phyloP scores from a whole-genome alignment of 2,329 filamentous ascomycete species.

The Tolypocladium pustulatum region DNA sequence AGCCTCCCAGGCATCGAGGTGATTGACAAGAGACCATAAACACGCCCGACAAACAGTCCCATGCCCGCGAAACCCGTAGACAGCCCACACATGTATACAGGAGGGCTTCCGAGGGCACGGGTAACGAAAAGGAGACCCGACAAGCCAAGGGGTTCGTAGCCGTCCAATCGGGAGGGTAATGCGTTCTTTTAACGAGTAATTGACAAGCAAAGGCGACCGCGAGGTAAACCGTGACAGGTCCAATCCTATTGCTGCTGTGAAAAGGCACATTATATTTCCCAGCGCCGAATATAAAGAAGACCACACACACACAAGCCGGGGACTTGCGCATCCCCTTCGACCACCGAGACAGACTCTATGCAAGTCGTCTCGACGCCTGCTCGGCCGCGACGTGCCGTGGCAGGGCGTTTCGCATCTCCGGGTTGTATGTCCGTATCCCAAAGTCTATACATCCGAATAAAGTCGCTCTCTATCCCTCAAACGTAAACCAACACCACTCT shows the following conservation, averaged over 20 bases:
- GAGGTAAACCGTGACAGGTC: conserved; percentile 11
- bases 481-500: conserved; percentile 15
- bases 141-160: conserved; percentile 6
- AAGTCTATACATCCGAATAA: conserved; percentile 24
- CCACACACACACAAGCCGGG: conserved; percentile 13
- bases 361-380: neutral
- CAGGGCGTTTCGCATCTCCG: conserved; percentile 13
- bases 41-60: conserved; percentile 16
- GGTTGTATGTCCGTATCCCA: conserved; percentile 25
- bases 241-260: conserved; percentile 12
- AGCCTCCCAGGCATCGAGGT: conserved; percentile 14
- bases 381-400: neutral
- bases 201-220: conserved; percentile 9
- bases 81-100: neutral
- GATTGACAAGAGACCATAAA: conserved; percentile 26
- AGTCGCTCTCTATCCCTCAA: conserved; percentile 9
- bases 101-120: neutral
- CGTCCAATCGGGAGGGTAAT: conserved; percentile 12
- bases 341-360: conserved; percentile 1
- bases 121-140: conserved; percentile 8
- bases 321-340: conserved; percentile 8
- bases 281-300: conserved; percentile 15
- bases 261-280: conserved; percentile 21
- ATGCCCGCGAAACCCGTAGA: neutral
- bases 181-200: conserved; percentile 7